phyloP scores from a whole-genome alignment of 225 moss, liverwort and hornwort species.

The Rhytidiadelphus loreus region DNA sequence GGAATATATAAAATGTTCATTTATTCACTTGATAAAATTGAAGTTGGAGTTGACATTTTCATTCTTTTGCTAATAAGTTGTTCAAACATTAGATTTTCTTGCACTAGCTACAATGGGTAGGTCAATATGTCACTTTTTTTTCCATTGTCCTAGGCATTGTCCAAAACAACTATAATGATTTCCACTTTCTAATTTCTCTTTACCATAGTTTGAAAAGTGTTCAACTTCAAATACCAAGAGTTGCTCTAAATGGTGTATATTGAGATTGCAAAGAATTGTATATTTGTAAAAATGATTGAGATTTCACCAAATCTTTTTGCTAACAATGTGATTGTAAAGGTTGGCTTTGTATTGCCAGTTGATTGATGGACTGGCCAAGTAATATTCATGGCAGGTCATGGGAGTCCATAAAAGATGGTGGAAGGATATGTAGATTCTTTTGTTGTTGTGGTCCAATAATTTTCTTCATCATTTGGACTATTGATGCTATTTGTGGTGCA shows the following conservation, averaged over 20 bases:
- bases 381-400: neutral
- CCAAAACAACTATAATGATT: neutral
- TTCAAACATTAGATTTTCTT: neutral
- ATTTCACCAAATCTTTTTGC: neutral
- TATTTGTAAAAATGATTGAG: neutral
- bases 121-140: neutral
- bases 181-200: neutral
- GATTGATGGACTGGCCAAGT: neutral
- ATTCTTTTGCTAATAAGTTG: neutral
- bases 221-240: neutral
- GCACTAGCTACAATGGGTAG: neutral
- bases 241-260: neutral
- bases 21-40: neutral
- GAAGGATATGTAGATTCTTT: neutral
- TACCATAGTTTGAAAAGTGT: neutral
- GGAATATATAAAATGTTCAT: neutral
- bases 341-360: neutral
- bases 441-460: neutral
- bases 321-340: neutral
- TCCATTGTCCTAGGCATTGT: too few species aligned
- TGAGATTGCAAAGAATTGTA: neutral
- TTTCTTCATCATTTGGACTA: neutral
- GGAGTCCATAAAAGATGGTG: neutral
- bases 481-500: neutral
- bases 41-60: neutral